Conservation (phyloP, 768 basidiomycete genomes). For the Saitozyma sp. region DNA sequence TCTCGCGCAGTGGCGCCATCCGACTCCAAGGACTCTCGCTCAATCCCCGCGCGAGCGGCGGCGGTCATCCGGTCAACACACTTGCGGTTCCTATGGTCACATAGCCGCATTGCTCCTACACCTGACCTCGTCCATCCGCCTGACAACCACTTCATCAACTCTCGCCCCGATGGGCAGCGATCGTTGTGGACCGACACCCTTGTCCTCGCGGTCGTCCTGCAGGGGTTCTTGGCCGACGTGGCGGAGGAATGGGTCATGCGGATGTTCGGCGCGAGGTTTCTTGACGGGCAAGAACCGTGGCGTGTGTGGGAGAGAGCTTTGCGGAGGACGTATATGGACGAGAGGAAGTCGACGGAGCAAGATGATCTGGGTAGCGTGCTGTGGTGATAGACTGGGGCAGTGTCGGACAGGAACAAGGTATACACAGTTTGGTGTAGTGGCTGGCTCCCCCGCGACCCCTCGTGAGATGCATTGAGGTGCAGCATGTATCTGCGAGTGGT, state of each 20-base stretch:
- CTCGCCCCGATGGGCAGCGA: background rate
- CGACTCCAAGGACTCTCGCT: background rate
- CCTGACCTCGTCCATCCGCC: slow-evolving; percentile 48
- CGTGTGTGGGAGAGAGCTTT: slow-evolving; percentile 34
- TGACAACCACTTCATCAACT: slow-evolving; percentile 19
- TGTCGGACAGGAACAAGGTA: too few relatives aligned
- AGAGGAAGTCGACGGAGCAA: background rate
- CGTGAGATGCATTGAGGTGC: too few relatives aligned
- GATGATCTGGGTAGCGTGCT: background rate
- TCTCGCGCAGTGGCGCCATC: background rate
- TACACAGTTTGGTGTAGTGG: too few relatives aligned
- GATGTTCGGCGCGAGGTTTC: slow-evolving; percentile 57
- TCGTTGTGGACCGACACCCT: slow-evolving; percentile 28
- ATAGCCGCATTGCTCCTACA: slow-evolving; percentile 55
- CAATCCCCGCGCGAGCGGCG: too few relatives aligned
- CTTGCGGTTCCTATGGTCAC: slow-evolving; percentile 51
- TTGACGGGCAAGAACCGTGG: slow-evolving; percentile 56
- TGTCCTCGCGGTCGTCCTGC: slow-evolving; percentile 27
- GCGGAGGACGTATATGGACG: slow-evolving; percentile 8
- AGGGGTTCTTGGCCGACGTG: slow-evolving; percentile 21
- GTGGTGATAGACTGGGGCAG: background rate
- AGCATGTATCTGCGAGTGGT: too few relatives aligned
- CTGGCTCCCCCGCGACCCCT: too few relatives aligned
- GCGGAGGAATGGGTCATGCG: slow-evolving; percentile 18
- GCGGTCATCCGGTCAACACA: slow-evolving; percentile 8